These are phyloP conservation scores for Trichosporon inkin DNA, from an alignment of 1,284 basidiomycete genomes.

Conservation along the genomic window DNA sequence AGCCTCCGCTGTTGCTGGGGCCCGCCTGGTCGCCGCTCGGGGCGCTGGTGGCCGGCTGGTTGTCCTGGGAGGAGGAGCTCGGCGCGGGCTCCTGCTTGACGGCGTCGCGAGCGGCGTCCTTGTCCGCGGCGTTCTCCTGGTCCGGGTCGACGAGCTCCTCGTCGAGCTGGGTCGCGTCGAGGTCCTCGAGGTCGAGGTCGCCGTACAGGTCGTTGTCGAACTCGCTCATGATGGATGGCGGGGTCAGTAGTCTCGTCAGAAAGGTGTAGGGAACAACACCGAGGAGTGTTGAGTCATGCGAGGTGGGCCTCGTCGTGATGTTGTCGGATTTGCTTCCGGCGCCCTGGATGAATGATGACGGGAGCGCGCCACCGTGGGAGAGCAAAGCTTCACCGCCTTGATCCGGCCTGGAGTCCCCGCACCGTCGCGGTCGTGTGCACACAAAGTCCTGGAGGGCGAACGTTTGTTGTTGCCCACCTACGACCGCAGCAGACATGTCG, in stretches of 20 bases:
- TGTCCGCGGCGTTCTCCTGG: slow-evolving; percentile 41
- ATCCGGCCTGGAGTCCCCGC: background rate
- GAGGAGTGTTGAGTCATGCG: too few species aligned
- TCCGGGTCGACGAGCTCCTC: slow-evolving; percentile 49
- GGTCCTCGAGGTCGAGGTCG: slow-evolving; percentile 42
- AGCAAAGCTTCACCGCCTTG: too few species aligned
- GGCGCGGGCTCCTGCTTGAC: slow-evolving; percentile 3
- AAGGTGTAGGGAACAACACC: background rate
- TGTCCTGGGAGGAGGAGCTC: background rate
- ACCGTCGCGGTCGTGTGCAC: too few species aligned
- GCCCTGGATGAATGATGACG: background rate
- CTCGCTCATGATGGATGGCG: slow-evolving; percentile 35
- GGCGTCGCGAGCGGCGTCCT: background rate
- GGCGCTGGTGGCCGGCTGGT: background rate
- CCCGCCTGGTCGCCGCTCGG: background rate
- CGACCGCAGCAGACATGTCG: slow-evolving; percentile 6
- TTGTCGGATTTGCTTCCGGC: too few species aligned
- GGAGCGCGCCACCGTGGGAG: background rate
- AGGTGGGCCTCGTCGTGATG: too few species aligned
- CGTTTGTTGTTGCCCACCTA: background rate
- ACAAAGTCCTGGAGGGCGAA: background rate
- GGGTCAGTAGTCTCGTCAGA: background rate
- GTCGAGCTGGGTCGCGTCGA: slow-evolving; percentile 34
- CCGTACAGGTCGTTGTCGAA: slow-evolving; percentile 43
- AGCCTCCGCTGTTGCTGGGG: background rate